phyloP scores from a whole-genome alignment of 2,329 filamentous ascomycete species.

The Ascochyta fabae region DNA sequence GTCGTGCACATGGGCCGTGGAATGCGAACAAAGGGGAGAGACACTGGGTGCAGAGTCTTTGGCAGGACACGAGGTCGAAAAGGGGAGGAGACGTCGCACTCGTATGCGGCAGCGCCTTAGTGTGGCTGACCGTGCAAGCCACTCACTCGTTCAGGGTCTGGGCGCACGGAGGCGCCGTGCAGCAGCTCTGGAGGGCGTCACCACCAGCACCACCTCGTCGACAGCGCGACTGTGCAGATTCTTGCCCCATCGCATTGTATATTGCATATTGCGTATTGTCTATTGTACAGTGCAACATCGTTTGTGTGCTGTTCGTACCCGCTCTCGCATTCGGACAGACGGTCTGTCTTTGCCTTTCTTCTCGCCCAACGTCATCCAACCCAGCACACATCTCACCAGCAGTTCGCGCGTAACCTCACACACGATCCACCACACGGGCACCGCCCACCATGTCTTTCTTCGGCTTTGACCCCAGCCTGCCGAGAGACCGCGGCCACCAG shows the following conservation, averaged over 20 bases:
- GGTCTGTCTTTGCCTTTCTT: conserved; percentile 13
- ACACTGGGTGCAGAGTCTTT: conserved; percentile 7
- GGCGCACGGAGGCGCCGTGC: conserved; percentile 14
- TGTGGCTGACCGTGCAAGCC: conserved; percentile 21
- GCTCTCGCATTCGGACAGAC: not conserved
- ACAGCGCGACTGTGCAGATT: conserved; percentile 6
- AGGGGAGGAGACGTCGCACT: conserved; percentile 18
- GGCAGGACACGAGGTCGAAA: conserved; percentile 14
- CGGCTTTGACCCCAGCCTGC: conserved; percentile 77
- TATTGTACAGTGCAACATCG: not conserved
- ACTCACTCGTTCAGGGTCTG: conserved; percentile 4
- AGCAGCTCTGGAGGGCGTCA: not conserved
- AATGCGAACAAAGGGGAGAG: not conserved
- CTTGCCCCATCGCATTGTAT: not conserved
- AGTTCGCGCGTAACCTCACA: conserved; percentile 4
- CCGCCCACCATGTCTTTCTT: conserved; percentile 80
- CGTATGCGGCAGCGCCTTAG: conserved; percentile 10
- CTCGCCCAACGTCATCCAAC: conserved; percentile 31
- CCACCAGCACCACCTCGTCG: not conserved
- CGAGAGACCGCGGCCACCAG: conserved; percentile 69
- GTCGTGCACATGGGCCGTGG: conserved; percentile 4
- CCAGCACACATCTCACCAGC: conserved; percentile 5
- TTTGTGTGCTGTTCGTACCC: not conserved
- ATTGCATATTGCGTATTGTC: too few species aligned
- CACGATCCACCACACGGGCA: conserved; percentile 6